Evolutionary conservation across 805 yeast species (phyloP), one percentile per base, ranked within the genome.

Genomic region (Metschnikowia borealis): DNA sequence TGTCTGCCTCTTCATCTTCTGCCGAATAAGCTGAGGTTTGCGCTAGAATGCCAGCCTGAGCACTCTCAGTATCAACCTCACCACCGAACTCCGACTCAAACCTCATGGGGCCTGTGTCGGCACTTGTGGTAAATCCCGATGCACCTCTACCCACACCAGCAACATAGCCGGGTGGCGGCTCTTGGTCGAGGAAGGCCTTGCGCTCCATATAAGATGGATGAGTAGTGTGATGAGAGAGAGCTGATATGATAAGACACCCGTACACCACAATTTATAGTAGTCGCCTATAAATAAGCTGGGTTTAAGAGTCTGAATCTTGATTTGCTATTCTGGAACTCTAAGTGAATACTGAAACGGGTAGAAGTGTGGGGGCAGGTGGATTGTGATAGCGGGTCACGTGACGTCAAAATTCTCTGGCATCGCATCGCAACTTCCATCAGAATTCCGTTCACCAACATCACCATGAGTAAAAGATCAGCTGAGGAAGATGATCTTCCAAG

Each of bases 131-230:
- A 66, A 94, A 91, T 5, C 97, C 98, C 1, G 88, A 80, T 1
- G 97, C 98, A 26, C 99, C 99, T 62, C 99, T 75, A 0, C 97
- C 98, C 6, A 90, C 68, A 23, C 99, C 99, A 3, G 98, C 86
- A 38, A 90, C 79, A 63, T 92, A 92, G 5, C 95, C 96, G 1
- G 85, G 80, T 0, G 99, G 99, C 0, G 98, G 85, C 53, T 83
- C 82, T 69, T 87, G 89, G 61, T 86, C 89, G 44, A 92, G 71
- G 67, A 94, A 94, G 11, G 56, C 47, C 43, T 53, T 53, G 38
- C 56, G 46, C 45, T 53, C 56, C 56, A 53, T 53, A 37, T 38
- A 13, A 41, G 13, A 32, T 23, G 48, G 42, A 18, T 3, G 13
- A 7, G 36, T 38, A 6, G 29, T 23, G 6, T 8, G 17, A 5